Conservation (phyloP, 805 yeast species). For the Candida piceae region DNA sequence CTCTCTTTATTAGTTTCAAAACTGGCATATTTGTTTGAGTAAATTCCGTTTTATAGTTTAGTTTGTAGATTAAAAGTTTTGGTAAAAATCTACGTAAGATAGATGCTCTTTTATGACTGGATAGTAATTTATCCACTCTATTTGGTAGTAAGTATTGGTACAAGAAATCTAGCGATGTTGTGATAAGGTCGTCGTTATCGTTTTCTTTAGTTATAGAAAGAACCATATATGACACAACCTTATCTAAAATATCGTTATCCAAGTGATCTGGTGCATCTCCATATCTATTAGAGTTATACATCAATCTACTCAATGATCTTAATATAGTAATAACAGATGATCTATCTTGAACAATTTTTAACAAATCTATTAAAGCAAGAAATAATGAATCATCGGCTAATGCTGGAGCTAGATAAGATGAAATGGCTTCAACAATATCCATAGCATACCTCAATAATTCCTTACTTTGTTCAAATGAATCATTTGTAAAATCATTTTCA, state of each 20-base stretch:
- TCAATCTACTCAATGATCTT: constrained; percentile 73
- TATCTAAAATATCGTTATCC: constrained; percentile 42
- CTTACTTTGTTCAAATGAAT: constrained; percentile 31
- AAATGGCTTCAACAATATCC: constrained; percentile 79
- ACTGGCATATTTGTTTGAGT: constrained; percentile 29
- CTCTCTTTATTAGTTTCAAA: constrained; percentile 46
- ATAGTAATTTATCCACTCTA: constrained; percentile 49
- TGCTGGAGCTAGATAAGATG: constrained; percentile 77
- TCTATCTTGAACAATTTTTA: constrained; percentile 58
- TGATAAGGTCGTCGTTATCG: constrained; percentile 63
- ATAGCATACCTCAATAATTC: constrained; percentile 65
- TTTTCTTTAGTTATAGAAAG: constrained; percentile 31
- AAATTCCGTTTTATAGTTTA: constrained; percentile 33
- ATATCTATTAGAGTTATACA: constrained; percentile 48
- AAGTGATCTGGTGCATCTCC: constrained; percentile 46
- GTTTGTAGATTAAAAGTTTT: constrained; percentile 48
- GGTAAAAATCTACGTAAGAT: constrained; percentile 59
- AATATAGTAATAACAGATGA: constrained; percentile 61
- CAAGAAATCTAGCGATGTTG: constrained; percentile 74
- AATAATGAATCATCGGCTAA: constrained; percentile 66
- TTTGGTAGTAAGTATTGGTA: constrained; percentile 70
- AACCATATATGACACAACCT: constrained; percentile 52
- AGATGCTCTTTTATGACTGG: constrained; percentile 43
- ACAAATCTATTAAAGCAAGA: constrained; percentile 45
- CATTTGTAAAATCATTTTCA: constrained; percentile 27